Base-by-base conservation (phyloP, 1,284 basidiomycete species). In the Cutaneotrichosporon dermatis region DNA sequence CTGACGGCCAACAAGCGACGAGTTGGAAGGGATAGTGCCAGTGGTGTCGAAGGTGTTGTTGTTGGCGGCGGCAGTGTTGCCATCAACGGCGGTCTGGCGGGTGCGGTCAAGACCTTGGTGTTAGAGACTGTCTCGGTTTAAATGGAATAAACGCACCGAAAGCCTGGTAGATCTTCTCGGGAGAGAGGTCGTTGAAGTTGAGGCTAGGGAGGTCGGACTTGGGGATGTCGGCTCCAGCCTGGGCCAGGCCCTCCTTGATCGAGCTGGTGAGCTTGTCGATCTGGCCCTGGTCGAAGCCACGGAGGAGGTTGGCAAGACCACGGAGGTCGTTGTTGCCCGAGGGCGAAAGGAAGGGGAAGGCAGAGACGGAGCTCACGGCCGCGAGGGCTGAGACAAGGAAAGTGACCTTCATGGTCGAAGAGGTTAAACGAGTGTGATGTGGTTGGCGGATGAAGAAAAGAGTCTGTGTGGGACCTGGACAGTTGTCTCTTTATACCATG, bases 261-360 rank as follows among this genome's bases (percentile, higher is more conserved):
- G 52, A 35, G 35, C 11, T 8, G 35, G 36, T 39, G 44, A 63
- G 58, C 39, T 36, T 36, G 36, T 36, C 8, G 36, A 63, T 42
- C 39, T 58, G 25, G 36, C 41, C 35, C 12, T 51, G 61, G 41
- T 52, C 46, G 12, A 48, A 33, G n/a, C 36, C 36, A 34, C 58
- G 57, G n/a, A 60, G 44, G 25, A 51, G 25, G 41, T 37, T 42
- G 50, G 54, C 33, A 33, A 58, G 39, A 43, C 39, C 43, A 34
- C 45, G 37, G 55, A 59, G n/a, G 40, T 54, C 33, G 50, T 40
- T 46, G 53, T 55, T 54, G 36, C 50, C 51, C 15, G 41, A 42
- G n/a, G 43, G 46, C 48, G 54, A 44, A 53, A 56, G 55, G 50
- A 55, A 59, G 42, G 62, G 55, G 62, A 58, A 57, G 33, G 57